Evolutionary conservation across 2,329 filamentous ascomycete species (phyloP).

Genomic region (Fusarium sp.): DNA sequence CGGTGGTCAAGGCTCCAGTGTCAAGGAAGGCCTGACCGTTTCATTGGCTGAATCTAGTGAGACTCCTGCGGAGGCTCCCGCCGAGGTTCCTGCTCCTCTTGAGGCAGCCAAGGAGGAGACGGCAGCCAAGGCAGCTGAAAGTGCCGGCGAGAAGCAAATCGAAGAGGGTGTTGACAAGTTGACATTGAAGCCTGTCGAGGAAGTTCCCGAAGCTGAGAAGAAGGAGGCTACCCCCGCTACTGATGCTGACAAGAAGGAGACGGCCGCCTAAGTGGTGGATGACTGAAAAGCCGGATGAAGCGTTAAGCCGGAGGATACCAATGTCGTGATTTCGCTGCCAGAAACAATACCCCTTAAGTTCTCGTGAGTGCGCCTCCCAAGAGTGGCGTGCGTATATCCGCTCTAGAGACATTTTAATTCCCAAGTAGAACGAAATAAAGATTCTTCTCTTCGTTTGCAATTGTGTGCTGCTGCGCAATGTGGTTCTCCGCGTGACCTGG

Average conservation of each 20-base stretch:
- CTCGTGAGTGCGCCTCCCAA: constrained; percentile 8
- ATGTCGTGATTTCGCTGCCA: constrained; percentile 30
- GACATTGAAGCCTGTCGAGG: constrained; percentile 27
- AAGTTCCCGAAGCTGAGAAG: neutral
- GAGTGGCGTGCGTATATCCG: constrained; percentile 8
- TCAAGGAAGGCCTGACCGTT: constrained; percentile 57
- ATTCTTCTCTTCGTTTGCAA: neutral
- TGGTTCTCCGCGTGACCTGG: neutral
- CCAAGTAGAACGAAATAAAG: constrained; percentile 25
- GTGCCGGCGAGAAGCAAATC: constrained; percentile 37
- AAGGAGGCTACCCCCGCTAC: constrained; percentile 10
- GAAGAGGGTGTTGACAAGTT: constrained; percentile 38
- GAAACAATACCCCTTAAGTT: constrained; percentile 40
- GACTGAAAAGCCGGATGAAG: constrained; percentile 2
- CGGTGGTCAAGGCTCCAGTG: constrained; percentile 77
- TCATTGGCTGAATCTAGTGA: constrained; percentile 41
- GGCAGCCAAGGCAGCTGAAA: constrained; percentile 31
- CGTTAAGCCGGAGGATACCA: constrained; percentile 20
- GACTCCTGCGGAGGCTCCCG: constrained; percentile 23
- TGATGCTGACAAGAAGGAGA: constrained; percentile 20
- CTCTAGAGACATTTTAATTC: constrained; percentile 30
- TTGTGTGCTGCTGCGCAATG: neutral
- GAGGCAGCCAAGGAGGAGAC: constrained; percentile 40
- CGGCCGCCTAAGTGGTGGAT: constrained; percentile 2
- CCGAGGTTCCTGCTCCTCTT: constrained; percentile 28